These are phyloP conservation scores for Teunomyces panamensis DNA, from an alignment of 805 yeast genomes.

Conservation along the genomic window DNA sequence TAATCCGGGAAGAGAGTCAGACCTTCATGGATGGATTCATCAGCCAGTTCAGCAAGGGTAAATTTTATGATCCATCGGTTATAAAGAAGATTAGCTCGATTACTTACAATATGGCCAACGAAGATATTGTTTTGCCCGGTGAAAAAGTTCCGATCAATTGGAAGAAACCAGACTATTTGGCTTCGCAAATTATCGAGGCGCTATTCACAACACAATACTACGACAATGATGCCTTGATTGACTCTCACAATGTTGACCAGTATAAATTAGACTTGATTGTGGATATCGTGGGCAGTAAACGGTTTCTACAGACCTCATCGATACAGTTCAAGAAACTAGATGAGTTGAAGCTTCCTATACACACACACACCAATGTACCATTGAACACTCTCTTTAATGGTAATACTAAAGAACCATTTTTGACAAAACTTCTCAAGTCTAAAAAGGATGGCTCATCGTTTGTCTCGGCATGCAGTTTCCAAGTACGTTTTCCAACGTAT, in stretches of 20 bases:
- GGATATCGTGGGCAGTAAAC: conserved; percentile 40
- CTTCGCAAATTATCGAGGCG: conserved; percentile 34
- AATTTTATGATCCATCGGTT: conserved; percentile 19
- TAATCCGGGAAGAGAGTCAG: conserved; percentile 23
- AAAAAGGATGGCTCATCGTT: conserved; percentile 28
- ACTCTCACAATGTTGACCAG: conserved; percentile 17
- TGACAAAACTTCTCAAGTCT: conserved; percentile 36
- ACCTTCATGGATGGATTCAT: conserved; percentile 20
- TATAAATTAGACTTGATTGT: conserved; percentile 35
- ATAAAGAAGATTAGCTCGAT: conserved; percentile 23
- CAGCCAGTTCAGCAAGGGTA: conserved; percentile 15
- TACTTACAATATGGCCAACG: conserved; percentile 32
- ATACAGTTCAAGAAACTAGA: conserved; percentile 29
- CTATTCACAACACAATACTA: conserved; percentile 22
- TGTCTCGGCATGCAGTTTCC: conserved; percentile 36
- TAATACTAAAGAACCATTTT: conserved; percentile 27
- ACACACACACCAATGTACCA: conserved; percentile 12
- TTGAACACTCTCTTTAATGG: conserved; percentile 26
- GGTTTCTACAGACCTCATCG: conserved; percentile 30
- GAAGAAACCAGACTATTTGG: conserved; percentile 38
- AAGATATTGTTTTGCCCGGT: conserved; percentile 34
- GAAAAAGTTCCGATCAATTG: conserved; percentile 32
- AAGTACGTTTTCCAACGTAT: conserved; percentile 30
- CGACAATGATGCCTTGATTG: conserved; percentile 17
- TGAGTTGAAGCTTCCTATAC: conserved; percentile 27